These are phyloP conservation scores for Plasmodium fragile DNA, from an alignment of 169 alveolate genomes.

Conservation along the genomic window DNA sequence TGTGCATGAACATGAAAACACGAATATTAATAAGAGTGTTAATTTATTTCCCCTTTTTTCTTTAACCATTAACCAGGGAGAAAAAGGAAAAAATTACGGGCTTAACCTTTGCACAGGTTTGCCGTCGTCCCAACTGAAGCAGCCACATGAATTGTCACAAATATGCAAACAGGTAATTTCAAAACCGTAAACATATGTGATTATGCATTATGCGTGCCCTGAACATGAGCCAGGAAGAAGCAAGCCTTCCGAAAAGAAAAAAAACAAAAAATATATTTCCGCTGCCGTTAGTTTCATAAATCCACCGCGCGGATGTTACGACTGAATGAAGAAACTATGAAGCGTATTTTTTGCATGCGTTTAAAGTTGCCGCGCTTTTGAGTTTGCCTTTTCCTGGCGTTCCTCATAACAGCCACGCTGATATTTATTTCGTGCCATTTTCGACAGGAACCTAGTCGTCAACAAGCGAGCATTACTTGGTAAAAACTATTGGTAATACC, in stretches of 20 bases:
- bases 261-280: not conserved
- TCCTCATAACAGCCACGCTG: not conserved
- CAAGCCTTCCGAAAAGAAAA: not conserved
- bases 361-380: not conserved
- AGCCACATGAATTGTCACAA: not conserved
- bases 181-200: not conserved
- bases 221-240: not conserved
- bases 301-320: not conserved
- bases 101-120: not conserved
- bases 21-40: not conserved
- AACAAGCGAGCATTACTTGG: not conserved
- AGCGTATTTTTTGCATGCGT: not conserved
- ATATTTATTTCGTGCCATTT: not conserved
- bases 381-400: not conserved
- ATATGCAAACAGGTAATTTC: not conserved
- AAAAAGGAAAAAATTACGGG: not conserved
- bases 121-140: not conserved
- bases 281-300: not conserved
- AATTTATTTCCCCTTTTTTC: not conserved
- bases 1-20: not conserved
- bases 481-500: not conserved
- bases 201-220: not conserved
- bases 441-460: not conserved
- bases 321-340: not conserved
- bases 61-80: not conserved